These are phyloP conservation scores for Pseudozyma pruni DNA, from an alignment of 1,284 basidiomycete genomes.

Conservation along the genomic window DNA sequence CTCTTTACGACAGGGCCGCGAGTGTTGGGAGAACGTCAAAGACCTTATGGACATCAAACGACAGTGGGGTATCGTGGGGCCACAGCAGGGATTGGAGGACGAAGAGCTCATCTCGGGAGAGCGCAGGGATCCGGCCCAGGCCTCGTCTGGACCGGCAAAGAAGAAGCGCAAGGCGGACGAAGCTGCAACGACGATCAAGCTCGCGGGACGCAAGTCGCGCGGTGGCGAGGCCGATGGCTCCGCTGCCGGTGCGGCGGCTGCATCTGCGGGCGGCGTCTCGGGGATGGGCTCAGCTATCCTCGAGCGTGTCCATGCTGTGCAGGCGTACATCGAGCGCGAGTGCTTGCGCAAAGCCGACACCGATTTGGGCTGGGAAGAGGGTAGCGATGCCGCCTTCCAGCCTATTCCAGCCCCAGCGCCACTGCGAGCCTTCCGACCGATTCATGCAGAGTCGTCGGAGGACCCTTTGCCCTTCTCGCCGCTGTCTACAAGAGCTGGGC, in stretches of 20 bases:
- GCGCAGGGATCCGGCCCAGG: slow-evolving; percentile 47
- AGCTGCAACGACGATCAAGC: slow-evolving; percentile 45
- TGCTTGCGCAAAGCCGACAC: slow-evolving; percentile 54
- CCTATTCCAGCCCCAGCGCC: slow-evolving; percentile 54
- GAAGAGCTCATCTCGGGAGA: slow-evolving; percentile 62
- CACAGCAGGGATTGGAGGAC: slow-evolving; percentile 58
- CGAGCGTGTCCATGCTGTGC: slow-evolving; percentile 62
- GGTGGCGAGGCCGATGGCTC: slow-evolving; percentile 40
- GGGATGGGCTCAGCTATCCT: slow-evolving; percentile 72
- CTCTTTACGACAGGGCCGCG: slow-evolving; percentile 46
- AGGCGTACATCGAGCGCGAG: slow-evolving; percentile 66
- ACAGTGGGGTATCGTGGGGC: slow-evolving; percentile 58
- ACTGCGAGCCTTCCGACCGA: slow-evolving; percentile 61
- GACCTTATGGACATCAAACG: slow-evolving; percentile 62
- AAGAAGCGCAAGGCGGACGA: slow-evolving; percentile 65
- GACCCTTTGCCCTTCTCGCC: slow-evolving; percentile 41
- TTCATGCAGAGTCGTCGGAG: slow-evolving; percentile 56
- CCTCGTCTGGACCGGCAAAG: slow-evolving; percentile 47
- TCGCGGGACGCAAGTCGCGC: slow-evolving; percentile 52
- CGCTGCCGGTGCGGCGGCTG: slow-evolving; percentile 23
- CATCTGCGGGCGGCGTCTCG: slow-evolving; percentile 28
- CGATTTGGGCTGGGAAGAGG: slow-evolving; percentile 65
- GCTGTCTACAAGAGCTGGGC: slow-evolving; percentile 50
- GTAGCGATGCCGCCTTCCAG: slow-evolving; percentile 63
- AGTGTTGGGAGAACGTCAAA: slow-evolving; percentile 57